Conservation (phyloP, 2,329 filamentous ascomycete genomes). For the Sporothrix brasiliensis region DNA sequence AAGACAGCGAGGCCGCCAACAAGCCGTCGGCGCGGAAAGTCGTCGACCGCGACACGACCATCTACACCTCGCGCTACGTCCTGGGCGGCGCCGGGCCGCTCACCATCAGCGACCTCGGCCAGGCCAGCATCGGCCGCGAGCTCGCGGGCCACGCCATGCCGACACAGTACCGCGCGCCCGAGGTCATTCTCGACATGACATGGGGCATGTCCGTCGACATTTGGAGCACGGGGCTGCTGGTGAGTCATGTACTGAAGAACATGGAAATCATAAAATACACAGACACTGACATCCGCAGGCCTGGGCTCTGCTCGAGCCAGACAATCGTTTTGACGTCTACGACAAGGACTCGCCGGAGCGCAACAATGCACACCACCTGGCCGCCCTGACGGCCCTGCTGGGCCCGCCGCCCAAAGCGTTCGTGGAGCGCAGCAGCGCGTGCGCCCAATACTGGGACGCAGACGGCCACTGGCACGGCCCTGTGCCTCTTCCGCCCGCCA, state of each 20-base stretch:
- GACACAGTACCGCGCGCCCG: constrained; percentile 43
- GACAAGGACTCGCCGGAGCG: constrained; percentile 35
- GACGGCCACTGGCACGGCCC: background rate
- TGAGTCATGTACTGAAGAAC: constrained; percentile 33
- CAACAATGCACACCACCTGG: constrained; percentile 41
- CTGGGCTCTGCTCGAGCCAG: constrained; percentile 39
- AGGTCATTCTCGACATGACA: constrained; percentile 45
- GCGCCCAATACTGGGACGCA: constrained; percentile 39
- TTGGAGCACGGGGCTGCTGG: constrained; percentile 46
- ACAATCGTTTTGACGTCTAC: constrained; percentile 36
- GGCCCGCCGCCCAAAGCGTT: constrained; percentile 40
- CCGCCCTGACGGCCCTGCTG: constrained; percentile 40
- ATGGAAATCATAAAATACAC: background rate
- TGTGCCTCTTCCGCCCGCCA: background rate
- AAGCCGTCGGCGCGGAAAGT: background rate
- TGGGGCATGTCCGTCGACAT: constrained; percentile 44
- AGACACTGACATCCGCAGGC: constrained; percentile 31
- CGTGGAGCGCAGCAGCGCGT: constrained; percentile 35
- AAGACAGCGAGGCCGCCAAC: background rate
- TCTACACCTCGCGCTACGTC: constrained; percentile 44
- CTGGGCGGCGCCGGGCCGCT: constrained; percentile 41
- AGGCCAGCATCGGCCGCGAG: constrained; percentile 41
- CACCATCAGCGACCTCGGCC: constrained; percentile 44
- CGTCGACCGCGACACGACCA: constrained; percentile 30
- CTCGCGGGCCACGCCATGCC: constrained; percentile 40